Percentiles rank a stretch among this genome's conserved stretches.
Conservation (phyloP, 208 protist species). For the Phytomonas sp. region DNA sequence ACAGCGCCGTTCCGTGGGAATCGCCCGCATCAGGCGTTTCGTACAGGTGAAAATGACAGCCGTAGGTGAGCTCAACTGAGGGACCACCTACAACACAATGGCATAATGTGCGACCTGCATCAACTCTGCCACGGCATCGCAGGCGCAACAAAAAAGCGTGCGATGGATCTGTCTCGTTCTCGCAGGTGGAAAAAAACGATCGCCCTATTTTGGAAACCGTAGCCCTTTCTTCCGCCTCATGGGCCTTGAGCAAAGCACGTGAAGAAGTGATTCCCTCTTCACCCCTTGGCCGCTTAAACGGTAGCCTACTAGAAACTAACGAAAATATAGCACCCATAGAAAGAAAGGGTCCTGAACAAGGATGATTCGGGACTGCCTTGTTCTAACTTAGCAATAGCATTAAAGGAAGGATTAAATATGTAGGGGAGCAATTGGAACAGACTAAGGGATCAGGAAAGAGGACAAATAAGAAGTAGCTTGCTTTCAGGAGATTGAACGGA, state of each 20-base stretch:
- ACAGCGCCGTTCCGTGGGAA: constrained; percentile 60
- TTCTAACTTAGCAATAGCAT: not conserved
- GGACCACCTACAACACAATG: constrained; percentile 27
- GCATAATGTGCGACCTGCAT: constrained; percentile 21
- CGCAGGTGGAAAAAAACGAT: not conserved
- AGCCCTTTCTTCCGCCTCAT: not conserved
- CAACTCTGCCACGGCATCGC: constrained; percentile 8
- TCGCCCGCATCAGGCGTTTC: constrained; percentile 21
- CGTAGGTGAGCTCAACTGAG: constrained; percentile 39
- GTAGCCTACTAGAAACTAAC: not conserved
- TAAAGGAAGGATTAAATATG: not conserved
- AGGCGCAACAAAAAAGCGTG: constrained; percentile 12
- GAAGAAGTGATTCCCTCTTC: not conserved
- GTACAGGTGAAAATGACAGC: constrained; percentile 70
- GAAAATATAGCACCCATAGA: not conserved
- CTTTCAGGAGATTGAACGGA: not conserved
- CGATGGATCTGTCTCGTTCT: not conserved
- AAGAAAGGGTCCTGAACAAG: not conserved
- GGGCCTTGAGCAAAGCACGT: not conserved
- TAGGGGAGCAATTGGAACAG: not conserved
- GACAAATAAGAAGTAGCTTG: not conserved
- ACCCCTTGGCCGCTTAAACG: not conserved
- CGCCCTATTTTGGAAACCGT: not conserved
- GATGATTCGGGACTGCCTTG: not conserved
- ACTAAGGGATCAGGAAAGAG: not conserved